Percentiles rank a stretch among this genome's conserved stretches.
These are phyloP conservation scores for Alternaria triticimaculans DNA, from an alignment of 2,329 filamentous ascomycete species.

Conservation along the genomic window DNA sequence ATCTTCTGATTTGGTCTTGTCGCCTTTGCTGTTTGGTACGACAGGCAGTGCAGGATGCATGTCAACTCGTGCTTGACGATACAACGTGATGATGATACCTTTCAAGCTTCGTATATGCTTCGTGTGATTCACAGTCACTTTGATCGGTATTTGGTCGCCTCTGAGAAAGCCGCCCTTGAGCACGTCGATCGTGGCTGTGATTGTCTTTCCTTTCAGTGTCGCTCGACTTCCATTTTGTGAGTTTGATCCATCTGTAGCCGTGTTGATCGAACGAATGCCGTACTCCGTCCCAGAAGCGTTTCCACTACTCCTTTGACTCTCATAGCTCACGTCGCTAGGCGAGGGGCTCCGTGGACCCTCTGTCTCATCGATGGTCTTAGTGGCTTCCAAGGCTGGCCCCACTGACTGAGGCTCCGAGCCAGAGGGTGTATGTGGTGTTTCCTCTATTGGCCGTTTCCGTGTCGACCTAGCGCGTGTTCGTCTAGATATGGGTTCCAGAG, in stretches of 20 bases:
- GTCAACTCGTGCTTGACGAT: slow-evolving; percentile 89
- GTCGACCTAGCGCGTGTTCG: slow-evolving; percentile 66
- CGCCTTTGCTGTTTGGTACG: slow-evolving; percentile 67
- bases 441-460: slow-evolving; percentile 30
- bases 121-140: slow-evolving; percentile 83
- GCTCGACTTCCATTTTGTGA: slow-evolving; percentile 56
- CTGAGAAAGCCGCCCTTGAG: slow-evolving; percentile 82
- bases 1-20: slow-evolving; percentile 77
- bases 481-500: slow-evolving; percentile 83
- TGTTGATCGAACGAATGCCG: slow-evolving; percentile 48
- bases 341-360: slow-evolving; percentile 52
- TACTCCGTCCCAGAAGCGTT: slow-evolving; percentile 56
- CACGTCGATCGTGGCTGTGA: slow-evolving; percentile 85
- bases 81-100: slow-evolving; percentile 90
- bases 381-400: slow-evolving; percentile 28
- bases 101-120: slow-evolving; percentile 90
- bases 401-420: slow-evolving; percentile 28
- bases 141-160: slow-evolving; percentile 81
- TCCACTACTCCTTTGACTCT: slow-evolving; percentile 63
- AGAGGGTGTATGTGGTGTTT: slow-evolving; percentile 19
- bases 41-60: slow-evolving; percentile 71
- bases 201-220: slow-evolving; percentile 72
- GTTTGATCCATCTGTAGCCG: slow-evolving; percentile 52
- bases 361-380: slow-evolving; percentile 36
- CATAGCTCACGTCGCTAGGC: slow-evolving; percentile 56